Evolutionary conservation across 2,329 filamentous ascomycete genomes (phyloP).

Genomic region (Fusarium napiforme): DNA sequence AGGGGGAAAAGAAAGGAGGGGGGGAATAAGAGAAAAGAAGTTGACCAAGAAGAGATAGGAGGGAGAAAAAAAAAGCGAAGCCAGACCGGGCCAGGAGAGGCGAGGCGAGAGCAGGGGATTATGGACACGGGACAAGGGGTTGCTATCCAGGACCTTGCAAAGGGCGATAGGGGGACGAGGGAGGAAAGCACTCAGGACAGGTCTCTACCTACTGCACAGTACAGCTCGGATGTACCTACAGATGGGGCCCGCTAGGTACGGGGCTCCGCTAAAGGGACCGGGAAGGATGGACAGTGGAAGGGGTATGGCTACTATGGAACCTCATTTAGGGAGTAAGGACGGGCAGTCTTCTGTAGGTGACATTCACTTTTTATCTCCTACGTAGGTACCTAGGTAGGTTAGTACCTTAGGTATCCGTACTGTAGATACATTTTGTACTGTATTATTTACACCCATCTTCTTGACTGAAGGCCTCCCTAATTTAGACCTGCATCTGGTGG

Average conservation of each 20-base stretch:
- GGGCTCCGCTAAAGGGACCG: slow-evolving; percentile 34
- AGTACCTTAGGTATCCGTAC: not conserved
- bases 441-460: slow-evolving; percentile 4
- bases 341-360: not conserved
- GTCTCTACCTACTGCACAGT: slow-evolving; percentile 1
- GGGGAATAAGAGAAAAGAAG: slow-evolving; percentile 38
- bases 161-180: slow-evolving; percentile 43
- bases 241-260: slow-evolving; percentile 21
- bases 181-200: slow-evolving; percentile 15
- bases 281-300: slow-evolving; percentile 21
- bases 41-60: slow-evolving; percentile 43
- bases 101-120: slow-evolving; percentile 45
- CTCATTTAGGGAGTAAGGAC: slow-evolving; percentile 2
- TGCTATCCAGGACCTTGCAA: slow-evolving; percentile 43
- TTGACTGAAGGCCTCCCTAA: not conserved
- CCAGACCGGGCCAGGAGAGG: slow-evolving; percentile 38
- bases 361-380: not conserved
- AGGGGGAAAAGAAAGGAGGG: slow-evolving; percentile 41
- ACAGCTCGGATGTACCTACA: slow-evolving; percentile 16
- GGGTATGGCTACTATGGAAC: slow-evolving; percentile 19
- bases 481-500: slow-evolving; percentile 27
- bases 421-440: slow-evolving; percentile 10
- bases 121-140: slow-evolving; percentile 46
- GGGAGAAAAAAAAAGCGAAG: slow-evolving; percentile 41
- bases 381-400: not conserved